phyloP scores from a whole-genome alignment of 768 basidiomycete genomes.

The Lactifluus subvellereus region DNA sequence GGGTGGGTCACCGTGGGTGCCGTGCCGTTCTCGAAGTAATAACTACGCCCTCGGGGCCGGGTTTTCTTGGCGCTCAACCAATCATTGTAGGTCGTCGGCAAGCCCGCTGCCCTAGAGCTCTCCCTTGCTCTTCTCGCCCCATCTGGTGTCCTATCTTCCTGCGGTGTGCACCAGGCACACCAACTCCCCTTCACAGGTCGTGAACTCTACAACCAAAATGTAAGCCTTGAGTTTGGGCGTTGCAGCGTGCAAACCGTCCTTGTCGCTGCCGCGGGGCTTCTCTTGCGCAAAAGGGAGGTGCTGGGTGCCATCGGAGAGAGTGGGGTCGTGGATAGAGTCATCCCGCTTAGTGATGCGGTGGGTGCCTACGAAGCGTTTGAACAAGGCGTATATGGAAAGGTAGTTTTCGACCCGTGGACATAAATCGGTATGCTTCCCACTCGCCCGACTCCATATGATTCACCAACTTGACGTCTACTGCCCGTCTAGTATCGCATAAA shows the following conservation, averaged over 20 bases:
- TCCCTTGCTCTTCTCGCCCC: constrained; percentile 68
- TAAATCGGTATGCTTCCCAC: constrained; percentile 16
- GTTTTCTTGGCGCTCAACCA: neutral
- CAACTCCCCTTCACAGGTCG: constrained; percentile 50
- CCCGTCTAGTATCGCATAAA: constrained; percentile 10
- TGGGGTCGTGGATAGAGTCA: constrained; percentile 64
- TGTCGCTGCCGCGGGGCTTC: constrained; percentile 59
- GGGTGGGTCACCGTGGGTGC: constrained; percentile 56
- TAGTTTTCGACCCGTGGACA: constrained; percentile 69
- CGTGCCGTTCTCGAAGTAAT: constrained; percentile 62
- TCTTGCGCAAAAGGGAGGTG: constrained; percentile 65
- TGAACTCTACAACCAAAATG: constrained; percentile 69
- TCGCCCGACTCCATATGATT: constrained; percentile 1
- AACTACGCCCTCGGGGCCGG: constrained; percentile 9
- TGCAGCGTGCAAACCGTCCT: constrained; percentile 79
- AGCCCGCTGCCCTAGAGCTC: constrained; percentile 53
- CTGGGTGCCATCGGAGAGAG: constrained; percentile 65
- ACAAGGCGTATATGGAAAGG: constrained; percentile 66
- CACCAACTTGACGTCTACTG: constrained; percentile 3
- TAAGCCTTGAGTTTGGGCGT: constrained; percentile 74
- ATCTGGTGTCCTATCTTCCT: constrained; percentile 70
- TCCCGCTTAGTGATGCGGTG: constrained; percentile 50
- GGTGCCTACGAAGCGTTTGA: constrained; percentile 64
- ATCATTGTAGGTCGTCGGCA: constrained; percentile 56
- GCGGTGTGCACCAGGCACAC: constrained; percentile 60